Percentiles rank a stretch among this genome's conserved stretches.
These are phyloP conservation scores for Brassica incana DNA, from an alignment of 345 rosid species.

Conservation along the genomic window DNA sequence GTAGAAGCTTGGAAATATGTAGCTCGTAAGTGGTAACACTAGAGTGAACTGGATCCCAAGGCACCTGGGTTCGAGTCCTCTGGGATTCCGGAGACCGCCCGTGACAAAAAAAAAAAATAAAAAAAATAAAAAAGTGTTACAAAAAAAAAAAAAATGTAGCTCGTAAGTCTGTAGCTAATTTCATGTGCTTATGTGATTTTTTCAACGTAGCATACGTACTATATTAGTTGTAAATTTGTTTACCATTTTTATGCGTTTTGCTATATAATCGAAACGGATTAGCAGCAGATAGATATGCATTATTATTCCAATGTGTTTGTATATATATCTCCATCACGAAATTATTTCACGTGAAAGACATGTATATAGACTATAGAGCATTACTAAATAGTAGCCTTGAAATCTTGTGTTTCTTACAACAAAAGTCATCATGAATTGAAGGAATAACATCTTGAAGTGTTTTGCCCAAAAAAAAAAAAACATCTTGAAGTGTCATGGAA, in stretches of 20 bases:
- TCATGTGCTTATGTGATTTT: background rate
- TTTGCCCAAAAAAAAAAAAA: too few relatives aligned
- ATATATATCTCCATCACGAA: background rate
- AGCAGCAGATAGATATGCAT: background rate
- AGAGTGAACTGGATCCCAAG: too few relatives aligned
- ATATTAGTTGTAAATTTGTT: background rate
- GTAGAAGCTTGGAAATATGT: background rate
- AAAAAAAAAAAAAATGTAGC: too few relatives aligned
- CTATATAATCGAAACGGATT: background rate
- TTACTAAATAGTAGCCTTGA: background rate
- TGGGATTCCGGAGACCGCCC: too few relatives aligned
- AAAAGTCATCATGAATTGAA: background rate
- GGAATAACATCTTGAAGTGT: background rate
- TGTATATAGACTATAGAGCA: background rate
- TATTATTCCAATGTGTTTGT: background rate
- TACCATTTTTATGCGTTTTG: background rate
- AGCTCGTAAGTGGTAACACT: background rate
- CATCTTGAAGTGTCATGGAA: background rate
- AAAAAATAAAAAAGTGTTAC: too few relatives aligned
- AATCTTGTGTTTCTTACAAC: background rate
- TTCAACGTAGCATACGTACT: background rate
- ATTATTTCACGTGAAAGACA: conserved; percentile 19
- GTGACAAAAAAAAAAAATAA: too few relatives aligned
- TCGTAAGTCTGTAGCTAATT: background rate
- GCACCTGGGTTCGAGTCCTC: too few relatives aligned